Evolutionary conservation across 1,284 basidiomycete genomes (phyloP).

Genomic region (Chondrostereum purpureum): DNA sequence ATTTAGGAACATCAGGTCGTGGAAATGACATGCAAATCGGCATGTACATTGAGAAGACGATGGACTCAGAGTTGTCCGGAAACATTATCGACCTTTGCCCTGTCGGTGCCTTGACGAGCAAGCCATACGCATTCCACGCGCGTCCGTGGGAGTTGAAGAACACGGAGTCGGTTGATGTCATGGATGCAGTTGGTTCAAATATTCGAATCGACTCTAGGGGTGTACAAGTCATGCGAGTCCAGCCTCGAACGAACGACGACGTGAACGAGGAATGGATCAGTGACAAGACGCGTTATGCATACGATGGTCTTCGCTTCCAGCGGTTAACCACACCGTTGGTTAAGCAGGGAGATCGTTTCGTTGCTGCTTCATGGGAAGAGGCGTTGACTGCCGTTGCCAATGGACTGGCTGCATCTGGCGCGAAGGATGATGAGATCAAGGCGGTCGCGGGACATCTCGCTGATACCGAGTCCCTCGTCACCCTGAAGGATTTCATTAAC

Average conservation of each 20-base stretch:
- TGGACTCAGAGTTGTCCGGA: conserved; percentile 96
- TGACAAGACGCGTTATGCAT: conserved; percentile 97
- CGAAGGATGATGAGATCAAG: conserved; percentile 93
- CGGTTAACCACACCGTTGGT: conserved; percentile 90
- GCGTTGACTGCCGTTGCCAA: conserved; percentile 77
- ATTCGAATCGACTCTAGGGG: conserved; percentile 96
- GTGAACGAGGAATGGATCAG: conserved; percentile 99
- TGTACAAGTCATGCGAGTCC: conserved; percentile 94
- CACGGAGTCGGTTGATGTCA: conserved; percentile 96
- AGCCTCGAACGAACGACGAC: conserved; percentile 95
- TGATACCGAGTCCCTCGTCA: conserved; percentile 91
- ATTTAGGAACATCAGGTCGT: conserved; percentile 93
- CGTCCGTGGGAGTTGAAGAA: conserved; percentile 99
- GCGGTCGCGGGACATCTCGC: conserved; percentile 90
- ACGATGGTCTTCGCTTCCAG: conserved; percentile 95
- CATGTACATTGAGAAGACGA: conserved; percentile 95
- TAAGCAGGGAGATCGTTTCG: conserved; percentile 90
- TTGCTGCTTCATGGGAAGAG: conserved; percentile 89
- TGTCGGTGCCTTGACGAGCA: conserved; percentile 96
- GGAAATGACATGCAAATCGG: conserved; percentile 99
- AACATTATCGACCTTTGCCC: conserved; percentile 97
- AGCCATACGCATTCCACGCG: conserved; percentile 96
- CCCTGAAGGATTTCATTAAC: conserved; percentile 93
- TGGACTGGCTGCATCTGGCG: conserved; percentile 77
- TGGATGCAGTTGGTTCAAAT: conserved; percentile 97